phyloP scores from a whole-genome alignment of 1,139 yeast genomes.

The Schizosaccharomyces versatilis region DNA sequence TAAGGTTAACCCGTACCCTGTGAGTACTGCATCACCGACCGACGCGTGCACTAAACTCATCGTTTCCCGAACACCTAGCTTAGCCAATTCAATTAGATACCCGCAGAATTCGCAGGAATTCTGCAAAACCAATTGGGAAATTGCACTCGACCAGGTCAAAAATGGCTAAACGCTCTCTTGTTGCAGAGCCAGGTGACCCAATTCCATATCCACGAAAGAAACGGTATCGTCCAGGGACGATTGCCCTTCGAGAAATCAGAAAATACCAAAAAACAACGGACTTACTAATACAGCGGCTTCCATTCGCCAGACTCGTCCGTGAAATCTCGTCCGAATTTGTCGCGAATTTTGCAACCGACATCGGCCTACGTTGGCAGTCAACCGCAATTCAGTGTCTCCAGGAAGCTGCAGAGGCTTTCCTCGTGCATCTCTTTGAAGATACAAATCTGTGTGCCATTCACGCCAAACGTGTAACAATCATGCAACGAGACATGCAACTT shows the following conservation, averaged over 20 bases:
- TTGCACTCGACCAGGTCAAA: neutral
- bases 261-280: slow-evolving; percentile 62
- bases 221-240: slow-evolving; percentile 52
- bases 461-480: slow-evolving; percentile 80
- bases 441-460: slow-evolving; percentile 79
- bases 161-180: neutral
- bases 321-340: slow-evolving; percentile 62
- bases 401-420: slow-evolving; percentile 56
- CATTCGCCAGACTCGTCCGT: slow-evolving; percentile 66
- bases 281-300: slow-evolving; percentile 54
- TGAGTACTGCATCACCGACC: too few species aligned
- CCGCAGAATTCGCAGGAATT: too few species aligned
- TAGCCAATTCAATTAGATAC: too few species aligned
- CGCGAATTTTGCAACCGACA: slow-evolving; percentile 28
- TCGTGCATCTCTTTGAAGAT: slow-evolving; percentile 70
- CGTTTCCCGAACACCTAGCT: too few species aligned
- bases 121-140: too few species aligned
- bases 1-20: too few species aligned
- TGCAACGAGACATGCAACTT: slow-evolving; percentile 80
- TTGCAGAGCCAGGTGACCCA: slow-evolving; percentile 1
- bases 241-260: slow-evolving; percentile 58
- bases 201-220: slow-evolving; percentile 10
- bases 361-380: slow-evolving; percentile 64
- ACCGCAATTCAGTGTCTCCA: slow-evolving; percentile 74
- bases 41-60: too few species aligned